These are phyloP conservation scores for Hordeum pubiflorum DNA, from an alignment of 202 grass and related monocot genomes.

Conservation along the genomic window DNA sequence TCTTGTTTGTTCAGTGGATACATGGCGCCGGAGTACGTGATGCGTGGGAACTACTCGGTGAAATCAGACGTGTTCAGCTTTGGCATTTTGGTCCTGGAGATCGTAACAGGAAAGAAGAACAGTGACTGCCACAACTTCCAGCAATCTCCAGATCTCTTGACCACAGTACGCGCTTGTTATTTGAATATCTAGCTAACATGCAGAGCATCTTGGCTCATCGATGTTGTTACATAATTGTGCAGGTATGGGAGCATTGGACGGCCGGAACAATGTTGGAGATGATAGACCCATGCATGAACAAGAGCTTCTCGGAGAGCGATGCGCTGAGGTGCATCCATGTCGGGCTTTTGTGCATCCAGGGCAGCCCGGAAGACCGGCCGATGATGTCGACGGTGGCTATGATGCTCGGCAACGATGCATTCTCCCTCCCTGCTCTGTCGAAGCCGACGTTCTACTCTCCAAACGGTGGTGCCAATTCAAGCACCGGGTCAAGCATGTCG, in stretches of 20 bases:
- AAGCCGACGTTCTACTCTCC: conserved; percentile 28
- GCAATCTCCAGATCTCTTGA: conserved; percentile 24
- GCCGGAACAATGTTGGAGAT: conserved; percentile 7
- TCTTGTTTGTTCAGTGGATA: conserved; percentile 34
- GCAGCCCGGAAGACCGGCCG: conserved; percentile 29
- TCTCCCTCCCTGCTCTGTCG: conserved; percentile 12
- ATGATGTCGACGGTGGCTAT: conserved; percentile 34
- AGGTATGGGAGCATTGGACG: conserved; percentile 52
- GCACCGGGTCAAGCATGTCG: not conserved
- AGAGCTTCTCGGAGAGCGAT: not conserved
- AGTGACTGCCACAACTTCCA: not conserved
- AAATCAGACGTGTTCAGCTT: conserved; percentile 60
- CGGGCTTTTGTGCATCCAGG: conserved; percentile 46
- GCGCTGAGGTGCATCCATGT: conserved; percentile 40
- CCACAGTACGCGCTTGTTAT: conserved; percentile 13
- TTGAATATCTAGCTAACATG: no score
- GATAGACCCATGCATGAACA: conserved; percentile 22
- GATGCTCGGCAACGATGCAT: conserved; percentile 39
- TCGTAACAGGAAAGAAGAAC: conserved; percentile 39
- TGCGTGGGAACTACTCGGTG: conserved; percentile 38
- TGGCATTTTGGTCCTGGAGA: conserved; percentile 52
- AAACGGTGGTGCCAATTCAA: not conserved
- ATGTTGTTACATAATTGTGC: not conserved
- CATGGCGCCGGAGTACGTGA: conserved; percentile 53
- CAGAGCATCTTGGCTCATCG: no score